Evolutionary conservation across 2,329 filamentous ascomycete genomes (phyloP).

Genomic region (Coniochaeta sp.): DNA sequence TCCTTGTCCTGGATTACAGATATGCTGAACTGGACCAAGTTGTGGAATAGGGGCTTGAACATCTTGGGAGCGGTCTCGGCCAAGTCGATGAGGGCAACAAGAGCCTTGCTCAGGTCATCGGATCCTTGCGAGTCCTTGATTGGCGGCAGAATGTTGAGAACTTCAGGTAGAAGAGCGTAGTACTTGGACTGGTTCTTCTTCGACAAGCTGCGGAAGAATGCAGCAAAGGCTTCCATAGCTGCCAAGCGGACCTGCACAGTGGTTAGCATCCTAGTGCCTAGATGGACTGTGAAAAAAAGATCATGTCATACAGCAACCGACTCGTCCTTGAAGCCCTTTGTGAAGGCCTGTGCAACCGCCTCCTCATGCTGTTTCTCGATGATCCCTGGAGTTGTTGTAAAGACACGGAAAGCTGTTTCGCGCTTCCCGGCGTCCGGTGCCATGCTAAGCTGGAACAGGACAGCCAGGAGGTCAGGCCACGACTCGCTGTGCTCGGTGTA

Average conservation of each 20-base stretch:
- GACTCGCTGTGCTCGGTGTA: conserved; percentile 85
- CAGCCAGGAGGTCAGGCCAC: conserved; percentile 83
- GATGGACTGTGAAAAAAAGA: background rate
- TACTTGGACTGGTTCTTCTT: conserved; percentile 90
- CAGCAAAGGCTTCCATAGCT: conserved; percentile 93
- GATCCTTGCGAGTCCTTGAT: conserved; percentile 89
- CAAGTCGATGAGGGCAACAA: conserved; percentile 86
- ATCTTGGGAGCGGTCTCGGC: conserved; percentile 94
- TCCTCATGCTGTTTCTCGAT: conserved; percentile 95
- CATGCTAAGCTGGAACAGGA: conserved; percentile 85
- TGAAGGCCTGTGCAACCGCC: conserved; percentile 80
- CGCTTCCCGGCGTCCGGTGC: conserved; percentile 75
- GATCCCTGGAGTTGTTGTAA: conserved; percentile 87
- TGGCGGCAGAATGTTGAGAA: conserved; percentile 89
- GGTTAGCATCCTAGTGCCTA: background rate
- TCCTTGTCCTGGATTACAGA: conserved; percentile 96
- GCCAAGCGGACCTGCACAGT: conserved; percentile 68
- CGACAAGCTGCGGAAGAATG: conserved; percentile 85
- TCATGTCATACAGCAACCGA: conserved; percentile 58
- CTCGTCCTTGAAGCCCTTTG: conserved; percentile 85
- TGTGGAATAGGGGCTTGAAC: conserved; percentile 93
- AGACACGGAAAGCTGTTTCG: conserved; percentile 90
- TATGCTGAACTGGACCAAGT: conserved; percentile 85
- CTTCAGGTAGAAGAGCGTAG: conserved; percentile 76
- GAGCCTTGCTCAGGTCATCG: conserved; percentile 81